Conservation (phyloP, 495 filamentous ascomycete species). For the Penicillium tannophilum region DNA sequence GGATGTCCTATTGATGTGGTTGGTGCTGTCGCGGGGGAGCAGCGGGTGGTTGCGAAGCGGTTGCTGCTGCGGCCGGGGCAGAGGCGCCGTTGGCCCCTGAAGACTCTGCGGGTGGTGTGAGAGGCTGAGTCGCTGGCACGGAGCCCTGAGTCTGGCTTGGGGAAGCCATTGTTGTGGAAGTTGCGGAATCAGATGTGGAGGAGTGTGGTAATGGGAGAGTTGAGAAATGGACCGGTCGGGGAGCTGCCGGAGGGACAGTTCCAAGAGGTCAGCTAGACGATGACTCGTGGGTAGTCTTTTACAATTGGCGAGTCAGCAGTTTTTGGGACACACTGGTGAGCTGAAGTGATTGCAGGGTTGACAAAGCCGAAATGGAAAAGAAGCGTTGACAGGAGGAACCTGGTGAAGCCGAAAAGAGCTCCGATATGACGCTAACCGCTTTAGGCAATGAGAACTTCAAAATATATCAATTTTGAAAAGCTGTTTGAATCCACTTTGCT, state of each 20-base stretch:
- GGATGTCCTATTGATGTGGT: slow-evolving; percentile 39
- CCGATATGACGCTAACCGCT: slow-evolving; percentile 23
- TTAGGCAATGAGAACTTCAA: slow-evolving; percentile 12
- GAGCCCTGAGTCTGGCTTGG: slow-evolving; percentile 40
- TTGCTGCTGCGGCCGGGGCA: slow-evolving; percentile 20
- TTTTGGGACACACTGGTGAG: background rate
- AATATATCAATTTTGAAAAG: background rate
- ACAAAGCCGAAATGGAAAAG: background rate
- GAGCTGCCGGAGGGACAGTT: background rate
- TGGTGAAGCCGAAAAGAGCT: slow-evolving; percentile 30
- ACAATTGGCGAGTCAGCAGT: background rate
- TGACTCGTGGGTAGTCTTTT: background rate
- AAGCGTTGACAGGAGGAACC: slow-evolving; percentile 5
- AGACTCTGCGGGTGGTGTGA: slow-evolving; percentile 48
- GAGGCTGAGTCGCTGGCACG: slow-evolving; percentile 42
- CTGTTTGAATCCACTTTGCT: background rate
- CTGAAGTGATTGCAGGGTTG: background rate
- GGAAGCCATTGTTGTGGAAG: slow-evolving; percentile 40
- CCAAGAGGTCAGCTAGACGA: background rate
- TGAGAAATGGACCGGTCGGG: slow-evolving; percentile 6
- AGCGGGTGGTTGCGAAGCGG: slow-evolving; percentile 24
- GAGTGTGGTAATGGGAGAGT: slow-evolving; percentile 9
- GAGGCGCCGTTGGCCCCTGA: slow-evolving; percentile 27
- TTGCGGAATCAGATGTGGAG: background rate
- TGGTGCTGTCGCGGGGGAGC: slow-evolving; percentile 17